Evolutionary conservation across 2,329 filamentous ascomycete genomes (phyloP).

Genomic region (Diplodia corticola): DNA sequence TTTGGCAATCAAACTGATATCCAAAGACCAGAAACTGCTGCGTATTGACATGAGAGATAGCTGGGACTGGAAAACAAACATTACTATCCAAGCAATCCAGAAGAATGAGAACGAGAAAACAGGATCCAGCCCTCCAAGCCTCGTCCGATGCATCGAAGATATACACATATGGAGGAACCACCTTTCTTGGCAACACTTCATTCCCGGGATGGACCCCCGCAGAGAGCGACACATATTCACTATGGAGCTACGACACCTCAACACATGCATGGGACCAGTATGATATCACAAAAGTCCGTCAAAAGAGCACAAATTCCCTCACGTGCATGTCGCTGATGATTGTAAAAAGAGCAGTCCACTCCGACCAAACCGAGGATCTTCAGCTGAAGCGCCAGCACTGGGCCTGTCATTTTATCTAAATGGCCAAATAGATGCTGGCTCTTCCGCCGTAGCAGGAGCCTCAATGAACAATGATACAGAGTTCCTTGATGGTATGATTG

Average conservation of each 20-base stretch:
- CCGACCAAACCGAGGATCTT: slow-evolving; percentile 39
- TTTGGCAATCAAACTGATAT: no score
- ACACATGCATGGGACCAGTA: slow-evolving; percentile 25
- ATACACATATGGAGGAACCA: slow-evolving; percentile 22
- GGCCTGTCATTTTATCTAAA: slow-evolving; percentile 44
- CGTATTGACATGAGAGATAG: no score
- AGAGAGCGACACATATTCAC: neutral
- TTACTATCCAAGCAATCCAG: no score
- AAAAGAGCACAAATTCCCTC: no score
- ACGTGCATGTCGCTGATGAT: no score
- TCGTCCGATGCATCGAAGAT: slow-evolving; percentile 25
- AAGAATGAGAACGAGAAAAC: neutral
- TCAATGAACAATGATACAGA: slow-evolving; percentile 26
- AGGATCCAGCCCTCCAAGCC: slow-evolving; percentile 27
- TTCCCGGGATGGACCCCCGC: neutral
- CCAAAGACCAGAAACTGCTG: no score
- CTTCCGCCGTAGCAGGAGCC: slow-evolving; percentile 26
- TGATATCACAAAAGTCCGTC: slow-evolving; percentile 28
- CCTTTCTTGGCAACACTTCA: slow-evolving; percentile 6
- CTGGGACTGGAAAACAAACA: no score
- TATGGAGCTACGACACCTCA: slow-evolving; percentile 20
- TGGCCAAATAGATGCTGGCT: slow-evolving; percentile 42
- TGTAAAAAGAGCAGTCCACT: neutral
- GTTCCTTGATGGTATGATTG: slow-evolving; percentile 43
- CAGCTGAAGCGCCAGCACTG: slow-evolving; percentile 40